phyloP scores from a whole-genome alignment of 1,284 basidiomycete species.

The Puccinia coronata region DNA sequence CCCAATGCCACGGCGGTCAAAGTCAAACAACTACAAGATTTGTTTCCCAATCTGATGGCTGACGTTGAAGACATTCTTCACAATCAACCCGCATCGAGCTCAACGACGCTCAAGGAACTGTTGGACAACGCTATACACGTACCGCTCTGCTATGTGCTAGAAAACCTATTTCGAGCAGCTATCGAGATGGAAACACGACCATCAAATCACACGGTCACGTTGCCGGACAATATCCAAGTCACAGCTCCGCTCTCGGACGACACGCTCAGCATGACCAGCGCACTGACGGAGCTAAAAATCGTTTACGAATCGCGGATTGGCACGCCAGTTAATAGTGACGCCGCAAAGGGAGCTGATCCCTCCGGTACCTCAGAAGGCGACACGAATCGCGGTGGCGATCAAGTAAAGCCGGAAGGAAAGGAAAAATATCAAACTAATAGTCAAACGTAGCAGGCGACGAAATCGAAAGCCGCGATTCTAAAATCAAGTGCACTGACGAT shows the following conservation, averaged over 20 bases:
- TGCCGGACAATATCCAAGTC: slow-evolving; percentile 3
- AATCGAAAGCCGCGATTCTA: no score
- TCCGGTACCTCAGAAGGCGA: background rate
- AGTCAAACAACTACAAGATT: background rate
- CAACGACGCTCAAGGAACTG: background rate
- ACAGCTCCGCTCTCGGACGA: background rate
- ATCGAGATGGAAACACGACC: slow-evolving; percentile 9
- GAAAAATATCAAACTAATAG: no score
- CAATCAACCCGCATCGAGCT: background rate
- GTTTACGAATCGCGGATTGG: slow-evolving; percentile 3
- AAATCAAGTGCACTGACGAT: no score
- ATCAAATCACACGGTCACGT: background rate
- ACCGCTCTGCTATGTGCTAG: slow-evolving; percentile 14
- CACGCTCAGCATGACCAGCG: background rate
- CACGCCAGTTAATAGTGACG: background rate
- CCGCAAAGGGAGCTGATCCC: no score
- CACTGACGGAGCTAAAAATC: background rate
- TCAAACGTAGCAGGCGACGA: no score
- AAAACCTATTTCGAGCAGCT: background rate
- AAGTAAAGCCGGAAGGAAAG: background rate
- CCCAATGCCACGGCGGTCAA: background rate
- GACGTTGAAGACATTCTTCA: slow-evolving; percentile 9
- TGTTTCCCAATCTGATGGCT: background rate
- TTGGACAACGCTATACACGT: background rate
- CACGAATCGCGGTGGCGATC: background rate